Base-by-base conservation (phyloP, 2,329 filamentous ascomycete species). In the Polytolypa hystricis region DNA sequence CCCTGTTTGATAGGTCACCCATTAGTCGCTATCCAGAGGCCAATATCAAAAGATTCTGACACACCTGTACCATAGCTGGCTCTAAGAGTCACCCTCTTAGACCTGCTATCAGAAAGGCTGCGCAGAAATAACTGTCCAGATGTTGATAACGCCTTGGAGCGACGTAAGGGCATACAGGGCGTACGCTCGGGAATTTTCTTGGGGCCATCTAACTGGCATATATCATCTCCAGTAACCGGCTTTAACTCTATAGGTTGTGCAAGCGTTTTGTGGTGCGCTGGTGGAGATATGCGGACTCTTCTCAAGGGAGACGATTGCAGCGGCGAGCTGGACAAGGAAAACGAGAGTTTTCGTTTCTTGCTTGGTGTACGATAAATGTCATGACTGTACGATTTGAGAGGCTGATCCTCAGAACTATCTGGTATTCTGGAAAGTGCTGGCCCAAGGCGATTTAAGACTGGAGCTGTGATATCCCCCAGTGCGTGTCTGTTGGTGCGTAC, bases 271-370 rank as follows among this genome's bases (percentile, higher is more conserved):
- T 54, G 48, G 23, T 56, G 48, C 26, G 52, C 41, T 15, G 52
- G 46, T 26, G 53, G 47, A 31, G 55, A 48, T 33, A 59, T 42
- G 29, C 56, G 56, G 29, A 62, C 57, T 42, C 61, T 61, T 36
- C 61, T 61, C 38, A 68, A 50, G 18, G 66, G 66, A 14, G 66
- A 69, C 1, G 67, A 71, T 41, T 67, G 67, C 23, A 64, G 58
- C 12, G 67, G 61, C 12, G 68, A 70, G 18, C 58, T n/a, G 61
- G 16, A 54, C 2, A 61, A 56, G 42, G 58, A 58, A 48, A 68
- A 62, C 1, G 58, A 65, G 11, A 67, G 52, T 42, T 65, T 67
- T 35, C 64, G 51, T 48, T 65, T 67, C 47, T 57, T 61, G 39
- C 48, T 68, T 52, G 60, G 60, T 4, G 60, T 64, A 11, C 48